phyloP scores from a whole-genome alignment of 202 grass and related monocot species.

The Elaeis oleifera region DNA sequence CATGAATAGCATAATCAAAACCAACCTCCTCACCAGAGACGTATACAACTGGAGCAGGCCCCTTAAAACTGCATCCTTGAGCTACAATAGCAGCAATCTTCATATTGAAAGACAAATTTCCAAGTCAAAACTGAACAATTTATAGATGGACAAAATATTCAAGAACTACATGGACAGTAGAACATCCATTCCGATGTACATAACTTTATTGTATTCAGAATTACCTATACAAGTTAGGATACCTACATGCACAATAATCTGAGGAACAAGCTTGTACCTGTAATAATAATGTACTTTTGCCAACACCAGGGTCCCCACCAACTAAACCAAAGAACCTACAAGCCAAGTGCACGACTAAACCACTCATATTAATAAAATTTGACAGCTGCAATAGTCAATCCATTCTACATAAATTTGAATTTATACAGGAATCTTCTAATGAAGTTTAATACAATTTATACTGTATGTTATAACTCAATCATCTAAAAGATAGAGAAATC shows the following conservation, averaged over 20 bases:
- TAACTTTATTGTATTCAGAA: too few relatives aligned
- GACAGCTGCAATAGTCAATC: conserved; percentile 16
- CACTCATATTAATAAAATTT: conserved; percentile 9
- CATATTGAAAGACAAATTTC: conserved; percentile 17
- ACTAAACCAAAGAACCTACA: conserved; percentile 90
- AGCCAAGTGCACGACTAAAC: conserved; percentile 16
- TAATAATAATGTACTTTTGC: conserved; percentile 93
- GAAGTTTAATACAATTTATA: too few relatives aligned
- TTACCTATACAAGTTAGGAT: too few relatives aligned
- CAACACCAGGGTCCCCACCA: conserved; percentile 93
- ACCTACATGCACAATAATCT: too few relatives aligned
- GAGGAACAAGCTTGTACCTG: conserved; percentile 41
- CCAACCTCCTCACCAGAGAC: conserved; percentile 95
- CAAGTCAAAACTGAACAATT: conserved; percentile 27
- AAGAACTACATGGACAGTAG: neutral
- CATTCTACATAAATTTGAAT: neutral
- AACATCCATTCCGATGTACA: too few relatives aligned
- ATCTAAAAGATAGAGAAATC: too few relatives aligned
- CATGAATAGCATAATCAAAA: conserved; percentile 24
- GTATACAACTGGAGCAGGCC: conserved; percentile 63
- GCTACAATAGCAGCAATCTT: conserved; percentile 76
- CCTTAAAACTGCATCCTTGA: conserved; percentile 24
- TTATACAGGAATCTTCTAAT: too few relatives aligned
- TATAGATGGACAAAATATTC: neutral
- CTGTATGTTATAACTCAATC: too few relatives aligned